phyloP scores from a whole-genome alignment of 257 asterid genomes.

The Solanum etuberosum region DNA sequence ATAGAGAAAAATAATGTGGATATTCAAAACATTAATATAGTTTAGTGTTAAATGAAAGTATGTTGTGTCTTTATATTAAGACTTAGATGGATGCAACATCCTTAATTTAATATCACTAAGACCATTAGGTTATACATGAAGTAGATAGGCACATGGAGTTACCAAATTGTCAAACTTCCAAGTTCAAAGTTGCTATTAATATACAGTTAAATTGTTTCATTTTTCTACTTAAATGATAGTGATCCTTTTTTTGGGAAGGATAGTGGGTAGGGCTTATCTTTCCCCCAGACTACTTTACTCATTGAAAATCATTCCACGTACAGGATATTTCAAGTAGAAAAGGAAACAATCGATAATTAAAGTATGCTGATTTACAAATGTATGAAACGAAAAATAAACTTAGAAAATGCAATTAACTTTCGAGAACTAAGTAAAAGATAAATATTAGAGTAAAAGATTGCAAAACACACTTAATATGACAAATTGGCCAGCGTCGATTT shows the following conservation, averaged over 20 bases:
- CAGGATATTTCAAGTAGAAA: neutral
- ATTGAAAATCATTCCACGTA: too few species aligned
- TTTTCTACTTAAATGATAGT: neutral
- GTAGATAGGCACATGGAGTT: neutral
- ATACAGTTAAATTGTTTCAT: too few species aligned
- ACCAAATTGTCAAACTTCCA: neutral
- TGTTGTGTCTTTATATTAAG: neutral
- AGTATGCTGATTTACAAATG: neutral
- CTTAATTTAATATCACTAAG: neutral
- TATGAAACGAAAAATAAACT: too few species aligned
- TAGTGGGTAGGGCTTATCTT: too few species aligned
- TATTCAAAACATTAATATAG: neutral
- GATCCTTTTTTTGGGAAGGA: too few species aligned
- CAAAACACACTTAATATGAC: too few species aligned
- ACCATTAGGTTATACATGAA: neutral
- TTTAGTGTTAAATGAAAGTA: neutral
- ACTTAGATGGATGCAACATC: neutral
- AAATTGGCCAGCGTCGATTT: too few species aligned
- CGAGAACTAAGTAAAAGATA: too few species aligned
- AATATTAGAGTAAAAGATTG: too few species aligned
- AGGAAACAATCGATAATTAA: accelerated
- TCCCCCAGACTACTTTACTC: too few species aligned
- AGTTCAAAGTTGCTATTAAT: neutral
- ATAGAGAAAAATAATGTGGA: neutral
- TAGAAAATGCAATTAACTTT: too few species aligned